Base-by-base conservation (phyloP, 2,329 filamentous ascomycete species). In the Thelonectria rubi region DNA sequence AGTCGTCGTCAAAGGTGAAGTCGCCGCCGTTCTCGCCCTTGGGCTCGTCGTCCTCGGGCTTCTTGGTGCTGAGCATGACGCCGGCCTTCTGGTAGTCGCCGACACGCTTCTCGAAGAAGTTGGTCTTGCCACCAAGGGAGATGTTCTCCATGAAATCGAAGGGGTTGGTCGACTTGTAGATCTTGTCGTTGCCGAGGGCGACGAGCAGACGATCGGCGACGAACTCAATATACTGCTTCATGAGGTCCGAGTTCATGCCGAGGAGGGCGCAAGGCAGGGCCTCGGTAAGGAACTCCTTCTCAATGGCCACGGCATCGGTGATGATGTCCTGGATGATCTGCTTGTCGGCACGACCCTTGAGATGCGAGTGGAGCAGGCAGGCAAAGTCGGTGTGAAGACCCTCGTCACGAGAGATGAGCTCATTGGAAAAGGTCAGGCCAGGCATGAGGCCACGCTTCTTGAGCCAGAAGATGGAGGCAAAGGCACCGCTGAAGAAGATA, bases 71-170 rank as follows among this genome's bases (percentile, higher is more conserved):
- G 74, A 90, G 90, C 93, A 99, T 97, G 79, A 99, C 94, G 84
- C 95, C 95, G 39, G 95, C 94, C 87, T 99, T 99, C 83, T 99
- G 95, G 88, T 99, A 99, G 76, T 99, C 95, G 78, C 91, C 95
- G 60, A 99, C 95, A 73, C 95, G 93, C 91, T 99, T 99, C 91
- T 99, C 95, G 79, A 99, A 99, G 88, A 99, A 99, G 89, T 99
- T 99, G 78, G 95, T 99, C 91, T 99, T 99, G 81, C 95, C 95
- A 54, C 93, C 92, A 11, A 99, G 87, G 20, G 95, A 98, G 80
- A 99, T 99, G 82, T 97, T 97, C 87, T 99, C 95, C 95, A 99
- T 99, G 81, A 99, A 99, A 86, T 99, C 95, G 78, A 99, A 99
- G 77, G 95, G 95, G 84, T 99, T 99, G 78, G 90, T 87, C 24